These are phyloP conservation scores for Exophiala phaeomuriformis DNA, from an alignment of 2,329 filamentous ascomycete genomes.

Conservation along the genomic window DNA sequence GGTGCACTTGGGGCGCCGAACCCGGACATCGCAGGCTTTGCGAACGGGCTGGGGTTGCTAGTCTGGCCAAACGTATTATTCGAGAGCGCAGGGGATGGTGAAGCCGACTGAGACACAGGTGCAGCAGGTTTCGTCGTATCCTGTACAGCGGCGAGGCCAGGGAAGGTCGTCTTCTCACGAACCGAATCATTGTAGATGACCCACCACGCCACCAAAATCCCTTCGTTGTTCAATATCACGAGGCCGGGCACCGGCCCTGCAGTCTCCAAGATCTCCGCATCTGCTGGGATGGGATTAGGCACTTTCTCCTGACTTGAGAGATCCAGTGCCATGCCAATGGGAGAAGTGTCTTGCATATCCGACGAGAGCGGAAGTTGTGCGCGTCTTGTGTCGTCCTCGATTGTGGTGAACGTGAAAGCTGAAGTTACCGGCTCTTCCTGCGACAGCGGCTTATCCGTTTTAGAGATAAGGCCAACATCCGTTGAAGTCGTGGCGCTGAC, in stretches of 20 bases:
- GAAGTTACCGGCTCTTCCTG: constrained; percentile 55
- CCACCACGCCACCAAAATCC: constrained; percentile 82
- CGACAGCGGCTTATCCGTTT: constrained; percentile 61
- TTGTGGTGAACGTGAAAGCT: constrained; percentile 66
- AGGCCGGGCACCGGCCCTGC: constrained; percentile 73
- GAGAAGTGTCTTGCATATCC: constrained; percentile 60
- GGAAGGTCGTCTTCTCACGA: constrained; percentile 63
- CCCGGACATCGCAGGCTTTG: constrained; percentile 27
- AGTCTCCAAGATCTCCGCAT: constrained; percentile 71
- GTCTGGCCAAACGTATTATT: constrained; percentile 9
- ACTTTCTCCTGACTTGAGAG: constrained; percentile 76
- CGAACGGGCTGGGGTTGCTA: constrained; percentile 31
- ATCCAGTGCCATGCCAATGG: constrained; percentile 74
- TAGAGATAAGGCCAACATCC: constrained; percentile 71
- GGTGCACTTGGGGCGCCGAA: constrained; percentile 25
- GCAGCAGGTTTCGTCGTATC: not conserved
- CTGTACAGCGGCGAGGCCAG: constrained; percentile 50
- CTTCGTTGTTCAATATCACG: constrained; percentile 81
- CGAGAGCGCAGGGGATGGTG: constrained; percentile 7
- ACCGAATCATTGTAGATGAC: constrained; percentile 84
- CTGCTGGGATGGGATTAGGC: constrained; percentile 64
- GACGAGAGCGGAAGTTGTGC: constrained; percentile 68
- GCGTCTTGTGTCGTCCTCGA: constrained; percentile 65
- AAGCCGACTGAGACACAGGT: not conserved
- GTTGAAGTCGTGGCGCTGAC: constrained; percentile 71